These are phyloP conservation scores for Cucurbita pepo DNA, from an alignment of 306 rosid genomes.

Conservation along the genomic window DNA sequence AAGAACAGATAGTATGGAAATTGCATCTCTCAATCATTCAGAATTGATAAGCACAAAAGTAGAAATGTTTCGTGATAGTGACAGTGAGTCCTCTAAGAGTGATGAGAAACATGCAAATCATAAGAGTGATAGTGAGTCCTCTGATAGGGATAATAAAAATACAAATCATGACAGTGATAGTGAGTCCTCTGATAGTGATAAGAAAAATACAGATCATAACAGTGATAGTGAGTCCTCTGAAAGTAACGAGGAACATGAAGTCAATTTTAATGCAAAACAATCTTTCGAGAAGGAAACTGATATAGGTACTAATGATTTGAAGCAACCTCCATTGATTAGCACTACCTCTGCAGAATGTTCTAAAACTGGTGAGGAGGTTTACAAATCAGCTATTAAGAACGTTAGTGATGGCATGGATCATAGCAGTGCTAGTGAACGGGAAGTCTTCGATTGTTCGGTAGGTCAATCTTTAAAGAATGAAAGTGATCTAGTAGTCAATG, in stretches of 20 bases:
- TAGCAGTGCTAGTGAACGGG: constrained; percentile 14
- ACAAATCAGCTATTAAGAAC: constrained; percentile 17
- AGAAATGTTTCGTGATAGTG: constrained; percentile 6
- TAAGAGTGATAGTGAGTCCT: no score
- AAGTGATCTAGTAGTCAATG: no score
- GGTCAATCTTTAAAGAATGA: no score
- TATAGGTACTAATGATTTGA: constrained; percentile 21
- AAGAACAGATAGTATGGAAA: constrained; percentile 13
- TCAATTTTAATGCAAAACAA: constrained; percentile 10
- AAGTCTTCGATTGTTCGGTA: constrained; percentile 3
- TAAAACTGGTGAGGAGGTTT: constrained; percentile 10
- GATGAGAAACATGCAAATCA: constrained; percentile 4
- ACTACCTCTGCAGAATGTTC: background rate
- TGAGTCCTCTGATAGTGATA: constrained; percentile 4
- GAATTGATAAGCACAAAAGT: constrained; percentile 9
- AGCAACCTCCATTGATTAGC: constrained; percentile 6
- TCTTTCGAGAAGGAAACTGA: constrained; percentile 15
- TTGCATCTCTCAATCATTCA: constrained; percentile 10
- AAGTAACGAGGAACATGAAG: constrained; percentile 17
- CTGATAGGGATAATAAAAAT: constrained; percentile 6
- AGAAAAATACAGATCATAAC: constrained; percentile 14
- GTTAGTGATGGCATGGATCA: constrained; percentile 7
- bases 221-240: constrained; percentile 10
- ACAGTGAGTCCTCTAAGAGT: constrained; percentile 5
- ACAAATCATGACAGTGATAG: background rate